phyloP scores from a whole-genome alignment of 495 filamentous ascomycete species.

The Xylona heveae region DNA sequence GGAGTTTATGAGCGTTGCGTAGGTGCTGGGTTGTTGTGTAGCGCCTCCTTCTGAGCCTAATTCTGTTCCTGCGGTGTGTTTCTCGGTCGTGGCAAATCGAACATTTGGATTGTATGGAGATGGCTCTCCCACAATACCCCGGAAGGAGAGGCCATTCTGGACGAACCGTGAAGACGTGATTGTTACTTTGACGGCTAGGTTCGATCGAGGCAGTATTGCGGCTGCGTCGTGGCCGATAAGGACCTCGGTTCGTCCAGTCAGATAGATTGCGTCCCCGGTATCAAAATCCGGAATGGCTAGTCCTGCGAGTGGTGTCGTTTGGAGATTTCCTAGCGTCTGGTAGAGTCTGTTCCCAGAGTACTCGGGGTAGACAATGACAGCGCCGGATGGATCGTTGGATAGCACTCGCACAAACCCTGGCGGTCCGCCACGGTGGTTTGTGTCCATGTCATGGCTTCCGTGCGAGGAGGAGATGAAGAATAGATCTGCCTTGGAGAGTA shows the following conservation, averaged over 20 bases:
- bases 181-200: constrained; percentile 45
- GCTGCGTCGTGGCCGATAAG: constrained; percentile 37
- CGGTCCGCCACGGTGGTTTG: constrained; percentile 62
- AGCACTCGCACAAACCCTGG: constrained; percentile 50
- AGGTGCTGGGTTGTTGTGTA: constrained; percentile 9
- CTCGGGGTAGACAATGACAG: constrained; percentile 49
- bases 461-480: constrained; percentile 55
- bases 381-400: constrained; percentile 23
- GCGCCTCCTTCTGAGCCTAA: no score
- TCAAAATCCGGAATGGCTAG: constrained; percentile 50
- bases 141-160: constrained; percentile 38
- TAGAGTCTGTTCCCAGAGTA: constrained; percentile 68
- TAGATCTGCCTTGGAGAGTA: constrained; percentile 45
- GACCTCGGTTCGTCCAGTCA: constrained; percentile 43
- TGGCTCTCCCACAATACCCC: constrained; percentile 29
- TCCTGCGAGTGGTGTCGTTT: constrained; percentile 39
- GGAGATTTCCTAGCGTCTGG: constrained; percentile 58
- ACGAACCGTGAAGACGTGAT: constrained; percentile 40
- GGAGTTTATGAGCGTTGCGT: constrained; percentile 30
- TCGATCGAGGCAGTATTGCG: constrained; percentile 38
- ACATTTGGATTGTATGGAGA: constrained; percentile 56
- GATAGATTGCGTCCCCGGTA: constrained; percentile 45
- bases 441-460: constrained; percentile 49
- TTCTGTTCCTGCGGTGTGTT: constrained; percentile 9
- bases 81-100: constrained; percentile 30